These are phyloP conservation scores for Colletotrichum sp. DNA, from an alignment of 2,329 filamentous ascomycete genomes.

Conservation along the genomic window DNA sequence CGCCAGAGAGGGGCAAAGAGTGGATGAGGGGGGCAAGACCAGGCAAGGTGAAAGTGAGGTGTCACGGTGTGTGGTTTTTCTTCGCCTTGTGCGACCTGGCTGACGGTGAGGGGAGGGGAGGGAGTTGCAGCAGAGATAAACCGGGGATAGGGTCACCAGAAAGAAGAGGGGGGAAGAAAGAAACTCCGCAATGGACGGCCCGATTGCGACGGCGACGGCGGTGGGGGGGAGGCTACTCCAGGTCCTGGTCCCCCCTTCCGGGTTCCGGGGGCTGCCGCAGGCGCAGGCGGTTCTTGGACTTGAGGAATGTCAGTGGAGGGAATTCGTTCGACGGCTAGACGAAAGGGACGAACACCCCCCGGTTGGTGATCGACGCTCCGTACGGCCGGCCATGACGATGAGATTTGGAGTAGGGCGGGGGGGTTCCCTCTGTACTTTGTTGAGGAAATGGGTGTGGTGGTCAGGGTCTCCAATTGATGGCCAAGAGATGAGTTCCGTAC, in stretches of 20 bases:
- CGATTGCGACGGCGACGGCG: not conserved
- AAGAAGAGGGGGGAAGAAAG: not conserved
- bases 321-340: not conserved
- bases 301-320: conserved; percentile 2
- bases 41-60: not conserved
- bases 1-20: not conserved
- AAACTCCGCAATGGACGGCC: not conserved
- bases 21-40: not conserved
- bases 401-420: not conserved
- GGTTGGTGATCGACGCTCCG: conserved; percentile 9
- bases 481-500: not conserved
- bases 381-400: conserved; percentile 11
- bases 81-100: not conserved
- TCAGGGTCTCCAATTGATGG: not conserved
- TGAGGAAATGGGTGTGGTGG: not conserved
- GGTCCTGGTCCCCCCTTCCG: not conserved
- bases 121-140: not conserved
- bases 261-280: not conserved
- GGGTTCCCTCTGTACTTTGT: not conserved
- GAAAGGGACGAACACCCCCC: not conserved
- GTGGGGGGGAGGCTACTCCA: not conserved
- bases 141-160: not conserved
- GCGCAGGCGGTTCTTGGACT: not conserved
- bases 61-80: not conserved
- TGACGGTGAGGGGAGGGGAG: not conserved